Evolutionary conservation across 148 eudicot species (phyloP).

Genomic region (Polygonum aviculare): DNA sequence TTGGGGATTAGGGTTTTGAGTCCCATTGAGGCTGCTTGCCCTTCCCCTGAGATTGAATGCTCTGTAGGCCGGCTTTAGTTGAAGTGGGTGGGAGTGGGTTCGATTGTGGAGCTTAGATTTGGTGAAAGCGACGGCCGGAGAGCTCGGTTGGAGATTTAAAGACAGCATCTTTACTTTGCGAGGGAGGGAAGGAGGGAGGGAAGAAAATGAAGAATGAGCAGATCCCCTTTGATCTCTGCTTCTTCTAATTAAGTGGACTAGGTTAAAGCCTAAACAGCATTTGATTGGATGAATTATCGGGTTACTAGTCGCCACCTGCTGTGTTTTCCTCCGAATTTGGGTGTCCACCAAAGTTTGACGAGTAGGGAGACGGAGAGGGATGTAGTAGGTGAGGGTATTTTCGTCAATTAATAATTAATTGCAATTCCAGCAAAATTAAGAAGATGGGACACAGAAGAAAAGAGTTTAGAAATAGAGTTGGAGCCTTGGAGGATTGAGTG

Average conservation of each 20-base stretch:
- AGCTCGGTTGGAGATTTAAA: constrained; percentile 43
- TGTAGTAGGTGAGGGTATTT: too few species aligned
- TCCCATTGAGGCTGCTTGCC: background rate
- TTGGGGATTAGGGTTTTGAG: constrained; percentile 15
- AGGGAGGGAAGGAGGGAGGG: background rate
- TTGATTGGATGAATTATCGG: background rate
- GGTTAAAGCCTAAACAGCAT: background rate
- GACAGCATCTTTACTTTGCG: constrained; percentile 33
- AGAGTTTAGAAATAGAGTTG: too few species aligned
- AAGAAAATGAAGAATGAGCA: background rate
- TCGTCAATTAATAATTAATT: too few species aligned
- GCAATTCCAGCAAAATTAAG: too few species aligned
- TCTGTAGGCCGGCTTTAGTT: constrained; percentile 9
- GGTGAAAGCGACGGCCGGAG: constrained; percentile 34
- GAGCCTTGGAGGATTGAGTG: too few species aligned
- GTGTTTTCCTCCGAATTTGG: background rate
- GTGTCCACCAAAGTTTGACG: background rate
- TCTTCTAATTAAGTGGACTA: background rate
- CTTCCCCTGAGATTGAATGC: background rate
- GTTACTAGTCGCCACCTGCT: background rate
- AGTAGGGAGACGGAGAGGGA: background rate
- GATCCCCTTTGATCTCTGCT: background rate
- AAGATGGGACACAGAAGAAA: too few species aligned
- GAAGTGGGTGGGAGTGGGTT: constrained; percentile 10
- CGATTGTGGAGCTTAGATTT: constrained; percentile 24